Base-by-base conservation (phyloP, 148 eudicot genomes). In the Nyssa sinensis region DNA sequence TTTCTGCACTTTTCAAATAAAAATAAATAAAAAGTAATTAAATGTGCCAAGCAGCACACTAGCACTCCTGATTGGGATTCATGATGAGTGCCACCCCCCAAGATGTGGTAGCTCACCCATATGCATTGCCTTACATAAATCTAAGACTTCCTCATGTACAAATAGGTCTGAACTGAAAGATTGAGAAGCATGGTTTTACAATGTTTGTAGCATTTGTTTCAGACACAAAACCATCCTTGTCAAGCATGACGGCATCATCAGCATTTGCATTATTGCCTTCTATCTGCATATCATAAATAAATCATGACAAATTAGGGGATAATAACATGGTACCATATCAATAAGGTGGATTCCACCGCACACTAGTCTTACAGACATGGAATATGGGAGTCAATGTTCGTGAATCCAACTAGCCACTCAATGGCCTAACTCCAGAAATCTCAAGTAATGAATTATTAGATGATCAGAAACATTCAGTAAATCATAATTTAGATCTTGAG, bases 131-230 rank as follows among this genome's bases (percentile, higher is more conserved):
- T 32, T 51, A 69, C 10, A 11, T 28, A 59, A 30, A 69, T 30
- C n/a, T 32, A 57, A 55, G 23, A 57, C 31, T 11, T 53, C 14
- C 30, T 57, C 39, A 19, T n/a, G 59, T 41, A 62, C 11, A 5
- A 29, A 29, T 28, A 62, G 30, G 6, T 21, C 39, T 39, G 37
- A 9, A 41, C 5, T 27, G 31, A 63, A 75, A 25, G 60, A 65
- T 16, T 41, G 44, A 79, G 51, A 41, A 65, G 41, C 51, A 24
- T 30, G 71, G 62, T 92, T 11, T 73, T 84, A 95, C 98, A 64
- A 95, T 90, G 78, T 95, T 95, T 71, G 98, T 95, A 31, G 98
- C 98, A 83, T 95, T 95, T 73, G 98, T 95, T 85, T 95, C 98
- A 19, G 98, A 86, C 75, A 95, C 98, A 77, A 86, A 95, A 67